phyloP scores from a whole-genome alignment of 208 protist species.

The Acanthamoeba lenticulata region DNA sequence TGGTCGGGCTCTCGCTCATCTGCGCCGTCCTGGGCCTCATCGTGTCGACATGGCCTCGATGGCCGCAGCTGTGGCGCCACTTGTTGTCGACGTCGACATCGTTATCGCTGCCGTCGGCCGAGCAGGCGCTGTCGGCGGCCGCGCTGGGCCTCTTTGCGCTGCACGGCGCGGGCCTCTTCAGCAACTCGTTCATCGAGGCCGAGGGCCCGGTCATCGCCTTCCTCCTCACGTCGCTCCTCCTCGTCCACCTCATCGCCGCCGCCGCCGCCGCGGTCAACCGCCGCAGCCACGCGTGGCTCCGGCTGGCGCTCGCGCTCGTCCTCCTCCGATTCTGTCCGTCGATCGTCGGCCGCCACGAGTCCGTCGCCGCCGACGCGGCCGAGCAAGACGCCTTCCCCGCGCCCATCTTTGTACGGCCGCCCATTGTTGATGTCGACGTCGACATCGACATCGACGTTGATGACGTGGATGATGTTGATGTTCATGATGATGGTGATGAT shows the following conservation, averaged over 20 bases:
- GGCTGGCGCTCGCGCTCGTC: background rate
- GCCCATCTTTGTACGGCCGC: background rate
- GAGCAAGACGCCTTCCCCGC: background rate
- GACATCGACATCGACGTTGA: no score
- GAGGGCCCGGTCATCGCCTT: conserved; percentile 72
- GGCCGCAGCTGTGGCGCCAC: no score
- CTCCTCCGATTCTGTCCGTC: background rate
- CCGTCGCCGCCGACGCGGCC: background rate
- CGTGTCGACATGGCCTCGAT: background rate
- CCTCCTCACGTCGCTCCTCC: background rate
- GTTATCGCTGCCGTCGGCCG: no score
- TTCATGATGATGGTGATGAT: no score
- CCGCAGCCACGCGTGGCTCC: no score
- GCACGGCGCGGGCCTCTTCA: conserved; percentile 64
- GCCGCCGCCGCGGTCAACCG: background rate
- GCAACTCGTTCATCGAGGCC: conserved; percentile 79
- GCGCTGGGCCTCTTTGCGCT: background rate
- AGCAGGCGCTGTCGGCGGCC: background rate
- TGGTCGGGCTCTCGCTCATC: background rate
- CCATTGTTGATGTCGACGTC: no score
- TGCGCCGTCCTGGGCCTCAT: background rate
- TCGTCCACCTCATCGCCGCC: background rate
- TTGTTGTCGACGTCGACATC: background rate
- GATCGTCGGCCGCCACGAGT: background rate
- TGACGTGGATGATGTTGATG: no score